These are phyloP conservation scores for Sugiyamaella xylanicola DNA, from an alignment of 1,139 yeast species.

Conservation along the genomic window DNA sequence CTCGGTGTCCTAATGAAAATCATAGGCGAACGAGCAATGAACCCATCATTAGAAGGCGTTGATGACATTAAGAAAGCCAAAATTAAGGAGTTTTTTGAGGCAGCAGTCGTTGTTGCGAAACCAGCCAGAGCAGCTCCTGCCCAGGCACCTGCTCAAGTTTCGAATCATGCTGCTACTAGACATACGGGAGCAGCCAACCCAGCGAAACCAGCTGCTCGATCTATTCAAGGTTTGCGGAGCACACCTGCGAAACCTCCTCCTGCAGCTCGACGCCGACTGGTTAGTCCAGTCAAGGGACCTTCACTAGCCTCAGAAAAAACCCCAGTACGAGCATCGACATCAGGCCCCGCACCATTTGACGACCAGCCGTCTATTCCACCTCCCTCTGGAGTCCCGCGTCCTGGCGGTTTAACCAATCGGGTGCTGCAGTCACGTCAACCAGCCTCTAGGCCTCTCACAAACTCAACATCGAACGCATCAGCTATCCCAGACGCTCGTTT, in stretches of 20 bases:
- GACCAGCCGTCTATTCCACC: conserved; percentile 7
- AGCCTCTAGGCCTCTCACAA: conserved; percentile 15
- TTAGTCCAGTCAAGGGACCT: conserved; percentile 23
- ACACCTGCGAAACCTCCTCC: conserved; percentile 25
- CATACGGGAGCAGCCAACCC: conserved; percentile 2
- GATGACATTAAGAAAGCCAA: conserved; percentile 72
- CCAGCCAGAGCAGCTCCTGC: conserved; percentile 33
- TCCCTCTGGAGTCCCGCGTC: conserved; percentile 18
- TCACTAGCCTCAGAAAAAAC: neutral
- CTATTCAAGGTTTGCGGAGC: conserved; percentile 22
- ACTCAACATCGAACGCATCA: conserved; percentile 23
- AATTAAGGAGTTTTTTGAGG: conserved; percentile 60
- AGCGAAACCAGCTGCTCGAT: conserved; percentile 23
- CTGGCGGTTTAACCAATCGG: conserved; percentile 25
- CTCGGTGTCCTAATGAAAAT: conserved; percentile 84
- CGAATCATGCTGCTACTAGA: conserved; percentile 14
- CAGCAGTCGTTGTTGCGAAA: conserved; percentile 57
- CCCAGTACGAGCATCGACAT: neutral
- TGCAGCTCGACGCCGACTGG: conserved; percentile 20
- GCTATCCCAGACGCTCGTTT: conserved; percentile 24
- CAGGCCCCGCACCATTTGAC: neutral
- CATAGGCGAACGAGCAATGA: conserved; percentile 71
- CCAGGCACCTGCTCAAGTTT: conserved; percentile 23
- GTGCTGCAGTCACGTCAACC: conserved; percentile 27
- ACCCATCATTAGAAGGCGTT: conserved; percentile 60